phyloP scores from a whole-genome alignment of 257 asterid genomes.

The Paraleonurus japonicus region DNA sequence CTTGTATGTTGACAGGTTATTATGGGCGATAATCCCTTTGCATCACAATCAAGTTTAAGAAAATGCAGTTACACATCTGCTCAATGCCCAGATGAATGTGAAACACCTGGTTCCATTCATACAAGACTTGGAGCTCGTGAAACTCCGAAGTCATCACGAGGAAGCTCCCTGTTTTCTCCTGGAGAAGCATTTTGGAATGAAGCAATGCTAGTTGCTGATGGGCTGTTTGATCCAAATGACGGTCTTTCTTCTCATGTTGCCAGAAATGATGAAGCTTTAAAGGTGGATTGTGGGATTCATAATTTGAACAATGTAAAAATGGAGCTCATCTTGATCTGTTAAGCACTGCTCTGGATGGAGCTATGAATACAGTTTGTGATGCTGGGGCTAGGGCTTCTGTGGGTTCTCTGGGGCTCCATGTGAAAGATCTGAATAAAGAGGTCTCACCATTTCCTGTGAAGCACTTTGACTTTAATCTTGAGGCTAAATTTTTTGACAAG shows the following conservation, averaged over 20 bases:
- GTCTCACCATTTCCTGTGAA: constrained; percentile 89
- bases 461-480: constrained; percentile 83
- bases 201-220: constrained; percentile 91
- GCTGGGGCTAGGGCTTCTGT: constrained; percentile 41
- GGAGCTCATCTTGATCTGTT: constrained; percentile 34
- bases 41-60: constrained; percentile 62
- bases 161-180: constrained; percentile 86
- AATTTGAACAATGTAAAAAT: constrained; percentile 40
- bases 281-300: constrained; percentile 35
- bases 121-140: constrained; percentile 36
- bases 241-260: constrained; percentile 41
- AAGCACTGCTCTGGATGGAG: constrained; percentile 26
- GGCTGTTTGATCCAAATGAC: constrained; percentile 51
- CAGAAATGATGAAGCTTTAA: constrained; percentile 32
- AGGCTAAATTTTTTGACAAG: constrained; percentile 42
- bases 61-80: constrained; percentile 55
- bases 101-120: constrained; percentile 53
- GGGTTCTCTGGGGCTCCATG: constrained; percentile 40
- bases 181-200: constrained; percentile 98
- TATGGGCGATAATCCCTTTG: constrained; percentile 30
- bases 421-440: constrained; percentile 52
- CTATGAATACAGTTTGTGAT: constrained; percentile 29
- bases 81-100: constrained; percentile 38
- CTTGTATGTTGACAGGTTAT: constrained; percentile 44
- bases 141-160: constrained; percentile 70